Conservation (phyloP, 768 basidiomycete genomes). For the Hebeloma cylindrosporum region DNA sequence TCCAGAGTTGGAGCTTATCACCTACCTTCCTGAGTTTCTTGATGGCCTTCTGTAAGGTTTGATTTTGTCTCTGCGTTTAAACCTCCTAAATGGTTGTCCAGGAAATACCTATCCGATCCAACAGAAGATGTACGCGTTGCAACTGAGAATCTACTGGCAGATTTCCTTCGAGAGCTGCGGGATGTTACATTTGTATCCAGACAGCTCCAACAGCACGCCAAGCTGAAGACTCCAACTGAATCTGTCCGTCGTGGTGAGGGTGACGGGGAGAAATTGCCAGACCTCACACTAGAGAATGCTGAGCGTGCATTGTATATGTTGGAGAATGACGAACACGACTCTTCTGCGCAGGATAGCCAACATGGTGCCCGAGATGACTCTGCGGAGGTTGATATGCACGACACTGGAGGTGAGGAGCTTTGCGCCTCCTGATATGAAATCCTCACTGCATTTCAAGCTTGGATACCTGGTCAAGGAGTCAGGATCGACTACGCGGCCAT, state of each 20-base stretch:
- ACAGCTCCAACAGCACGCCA: constrained; percentile 56
- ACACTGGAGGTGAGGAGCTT: constrained; percentile 57
- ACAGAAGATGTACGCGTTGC: constrained; percentile 90
- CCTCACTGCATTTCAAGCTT: constrained; percentile 46
- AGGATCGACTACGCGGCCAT: constrained; percentile 89
- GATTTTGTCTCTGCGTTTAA: constrained; percentile 5
- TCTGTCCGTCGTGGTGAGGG: constrained; percentile 41
- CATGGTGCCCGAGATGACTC: constrained; percentile 42
- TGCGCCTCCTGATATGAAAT: background rate
- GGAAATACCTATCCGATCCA: constrained; percentile 94
- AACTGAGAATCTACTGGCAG: constrained; percentile 85
- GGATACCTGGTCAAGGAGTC: constrained; percentile 94
- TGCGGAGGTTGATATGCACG: constrained; percentile 54
- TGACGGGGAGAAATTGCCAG: constrained; percentile 53
- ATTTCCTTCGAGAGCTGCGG: constrained; percentile 88
- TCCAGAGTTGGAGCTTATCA: constrained; percentile 92
- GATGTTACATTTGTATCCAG: constrained; percentile 78
- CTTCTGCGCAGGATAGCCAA: constrained; percentile 40
- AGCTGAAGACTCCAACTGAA: constrained; percentile 43
- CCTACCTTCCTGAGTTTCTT: constrained; percentile 92
- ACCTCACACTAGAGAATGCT: constrained; percentile 55
- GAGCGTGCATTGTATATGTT: constrained; percentile 60
- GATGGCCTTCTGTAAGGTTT: constrained; percentile 85
- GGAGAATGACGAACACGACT: constrained; percentile 45
- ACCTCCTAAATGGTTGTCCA: constrained; percentile 28